A percentile compares a stretch with the other conserved stretches of the same genome.
Evolutionary conservation across 805 yeast species (phyloP).

Genomic region (Ogataea neopini): DNA sequence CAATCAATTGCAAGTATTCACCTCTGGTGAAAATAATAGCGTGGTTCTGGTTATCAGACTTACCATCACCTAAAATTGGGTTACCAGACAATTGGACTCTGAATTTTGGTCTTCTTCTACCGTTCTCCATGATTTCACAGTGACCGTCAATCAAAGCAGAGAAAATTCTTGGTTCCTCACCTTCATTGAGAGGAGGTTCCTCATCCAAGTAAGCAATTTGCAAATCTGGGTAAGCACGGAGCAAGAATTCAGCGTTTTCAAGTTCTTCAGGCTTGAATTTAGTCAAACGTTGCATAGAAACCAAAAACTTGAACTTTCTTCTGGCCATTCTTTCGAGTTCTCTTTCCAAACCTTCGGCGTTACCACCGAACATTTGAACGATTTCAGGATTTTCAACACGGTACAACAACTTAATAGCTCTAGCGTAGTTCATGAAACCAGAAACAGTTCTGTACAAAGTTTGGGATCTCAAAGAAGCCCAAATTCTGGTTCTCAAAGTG

Average conservation of each 20-base stretch:
- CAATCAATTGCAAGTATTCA: slow-evolving; percentile 80
- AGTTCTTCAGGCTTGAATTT: slow-evolving; percentile 71
- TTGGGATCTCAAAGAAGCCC: slow-evolving; percentile 98
- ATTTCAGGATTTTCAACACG: slow-evolving; percentile 94
- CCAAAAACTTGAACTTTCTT: slow-evolving; percentile 78
- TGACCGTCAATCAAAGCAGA: slow-evolving; percentile 82
- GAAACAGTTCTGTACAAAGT: slow-evolving; percentile 95
- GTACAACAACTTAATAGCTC: slow-evolving; percentile 90
- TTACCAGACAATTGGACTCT: slow-evolving; percentile 80
- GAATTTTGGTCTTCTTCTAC: slow-evolving; percentile 74
- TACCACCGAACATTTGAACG: slow-evolving; percentile 98
- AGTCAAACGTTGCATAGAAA: slow-evolving; percentile 83
- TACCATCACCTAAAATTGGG: slow-evolving; percentile 87
- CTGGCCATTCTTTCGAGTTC: slow-evolving; percentile 90
- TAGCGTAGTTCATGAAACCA: slow-evolving; percentile 97
- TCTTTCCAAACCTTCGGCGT: slow-evolving; percentile 93
- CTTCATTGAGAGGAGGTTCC: slow-evolving; percentile 74
- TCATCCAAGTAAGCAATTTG: slow-evolving; percentile 94
- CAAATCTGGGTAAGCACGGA: slow-evolving; percentile 81
- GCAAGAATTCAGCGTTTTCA: slow-evolving; percentile 77
- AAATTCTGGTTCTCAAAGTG: slow-evolving; percentile 92
- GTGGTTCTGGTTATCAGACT: slow-evolving; percentile 85
- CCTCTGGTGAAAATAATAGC: slow-evolving; percentile 79
- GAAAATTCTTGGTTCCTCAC: slow-evolving; percentile 70
- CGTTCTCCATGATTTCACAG: slow-evolving; percentile 69